A percentile compares a stretch with the other conserved stretches of the same genome.
Conservation (phyloP, 768 basidiomycete genomes). For the Pholiota conissans region DNA sequence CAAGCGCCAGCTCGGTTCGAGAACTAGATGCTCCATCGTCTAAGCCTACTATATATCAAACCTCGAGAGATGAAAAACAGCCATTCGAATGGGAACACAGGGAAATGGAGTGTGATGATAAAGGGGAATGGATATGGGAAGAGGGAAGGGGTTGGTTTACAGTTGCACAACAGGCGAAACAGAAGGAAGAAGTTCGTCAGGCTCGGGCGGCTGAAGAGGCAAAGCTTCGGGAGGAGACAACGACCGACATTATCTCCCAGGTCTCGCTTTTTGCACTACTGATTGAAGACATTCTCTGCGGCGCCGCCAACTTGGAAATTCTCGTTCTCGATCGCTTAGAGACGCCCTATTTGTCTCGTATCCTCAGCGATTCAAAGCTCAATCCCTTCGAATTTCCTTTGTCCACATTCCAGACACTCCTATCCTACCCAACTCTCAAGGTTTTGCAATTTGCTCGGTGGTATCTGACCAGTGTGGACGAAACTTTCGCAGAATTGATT, state of each 20-base stretch:
- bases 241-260: background rate
- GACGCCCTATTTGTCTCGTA: too few species aligned
- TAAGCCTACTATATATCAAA: too few species aligned
- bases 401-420: background rate
- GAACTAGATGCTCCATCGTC: too few species aligned
- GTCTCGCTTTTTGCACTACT: background rate
- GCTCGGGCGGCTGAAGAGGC: background rate
- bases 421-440: background rate
- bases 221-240: background rate
- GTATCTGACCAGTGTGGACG: background rate
- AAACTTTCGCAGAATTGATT: background rate
- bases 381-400: background rate
- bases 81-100: too few species aligned
- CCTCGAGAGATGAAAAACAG: too few species aligned
- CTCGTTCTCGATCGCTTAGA: background rate
- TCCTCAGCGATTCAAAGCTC: background rate
- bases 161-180: too few species aligned
- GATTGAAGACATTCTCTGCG: background rate
- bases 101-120: too few species aligned
- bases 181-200: background rate
- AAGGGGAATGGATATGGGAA: too few species aligned
- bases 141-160: too few species aligned
- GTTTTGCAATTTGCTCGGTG: slow-evolving; percentile 5
- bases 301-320: background rate
- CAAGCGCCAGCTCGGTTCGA: too few species aligned